These are phyloP conservation scores for Pyrenophora tritici-repentis DNA, from an alignment of 2,329 filamentous ascomycete genomes.

Conservation along the genomic window DNA sequence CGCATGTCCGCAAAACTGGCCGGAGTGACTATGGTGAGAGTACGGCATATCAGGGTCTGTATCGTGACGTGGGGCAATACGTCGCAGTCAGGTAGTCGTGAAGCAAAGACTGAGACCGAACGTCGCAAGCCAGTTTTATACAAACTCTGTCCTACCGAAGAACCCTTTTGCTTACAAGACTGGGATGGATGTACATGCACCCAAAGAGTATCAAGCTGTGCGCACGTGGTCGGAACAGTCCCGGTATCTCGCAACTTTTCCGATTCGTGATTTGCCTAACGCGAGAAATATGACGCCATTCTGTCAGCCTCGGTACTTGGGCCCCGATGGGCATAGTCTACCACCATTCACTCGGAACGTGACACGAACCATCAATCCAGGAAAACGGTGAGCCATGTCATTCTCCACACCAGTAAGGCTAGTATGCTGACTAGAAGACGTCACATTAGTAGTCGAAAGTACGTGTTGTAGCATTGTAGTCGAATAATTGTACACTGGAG, in stretches of 20 bases:
- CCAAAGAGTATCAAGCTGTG: too few relatives aligned
- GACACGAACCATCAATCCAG: not conserved
- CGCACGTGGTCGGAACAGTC: not conserved
- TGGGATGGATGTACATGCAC: too few relatives aligned
- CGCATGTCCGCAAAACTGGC: conserved; percentile 92
- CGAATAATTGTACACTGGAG: too few relatives aligned
- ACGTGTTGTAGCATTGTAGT: too few relatives aligned
- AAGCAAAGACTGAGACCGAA: too few relatives aligned
- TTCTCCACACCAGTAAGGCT: too few relatives aligned
- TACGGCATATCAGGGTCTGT: conserved; percentile 73
- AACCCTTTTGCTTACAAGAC: too few relatives aligned
- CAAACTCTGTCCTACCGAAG: too few relatives aligned
- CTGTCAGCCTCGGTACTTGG: not conserved
- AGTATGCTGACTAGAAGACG: too few relatives aligned
- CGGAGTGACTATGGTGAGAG: conserved; percentile 97
- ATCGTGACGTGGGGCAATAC: not conserved
- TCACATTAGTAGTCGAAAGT: too few relatives aligned
- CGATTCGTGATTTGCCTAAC: not conserved
- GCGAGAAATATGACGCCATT: conserved; percentile 6
- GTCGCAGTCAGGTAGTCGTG: not conserved
- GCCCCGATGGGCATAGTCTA: not conserved
- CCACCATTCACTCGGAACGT: not conserved
- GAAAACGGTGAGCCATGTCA: not conserved
- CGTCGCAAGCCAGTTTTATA: not conserved
- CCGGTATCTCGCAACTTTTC: conserved; percentile 1